Evolutionary conservation across 768 basidiomycete genomes (phyloP).

Genomic region (Cubamyces lactineus): DNA sequence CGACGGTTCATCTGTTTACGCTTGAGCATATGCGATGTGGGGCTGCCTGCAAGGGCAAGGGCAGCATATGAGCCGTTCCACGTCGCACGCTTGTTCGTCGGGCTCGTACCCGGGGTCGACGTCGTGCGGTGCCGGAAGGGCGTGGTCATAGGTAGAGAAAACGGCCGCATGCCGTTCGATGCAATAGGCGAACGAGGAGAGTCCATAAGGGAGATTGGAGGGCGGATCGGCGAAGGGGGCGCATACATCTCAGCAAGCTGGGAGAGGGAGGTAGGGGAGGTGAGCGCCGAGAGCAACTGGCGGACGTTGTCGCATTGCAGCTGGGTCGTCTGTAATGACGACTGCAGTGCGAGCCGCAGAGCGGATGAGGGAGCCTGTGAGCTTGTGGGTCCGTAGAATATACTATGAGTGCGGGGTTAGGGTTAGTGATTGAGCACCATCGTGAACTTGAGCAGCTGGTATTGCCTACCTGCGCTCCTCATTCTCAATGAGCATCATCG

Average conservation of each 20-base stretch:
- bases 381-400: conserved; percentile 46
- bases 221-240: conserved; percentile 62
- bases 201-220: conserved; percentile 35
- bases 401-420: conserved; percentile 25
- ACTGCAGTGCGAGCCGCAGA: conserved; percentile 73
- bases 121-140: conserved; percentile 29
- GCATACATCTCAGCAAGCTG: conserved; percentile 90
- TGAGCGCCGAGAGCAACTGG: conserved; percentile 75
- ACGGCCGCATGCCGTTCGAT: conserved; percentile 38
- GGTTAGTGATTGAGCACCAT: conserved; percentile 1
- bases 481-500: conserved; percentile 63
- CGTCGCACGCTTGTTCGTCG: conserved; percentile 59
- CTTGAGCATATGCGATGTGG: conserved; percentile 46
- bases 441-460: conserved; percentile 1
- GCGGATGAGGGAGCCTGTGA: conserved; percentile 53
- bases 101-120: conserved; percentile 32
- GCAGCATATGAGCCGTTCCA: conserved; percentile 74
- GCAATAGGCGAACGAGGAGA: conserved; percentile 33
- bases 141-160: conserved; percentile 41
- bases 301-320: conserved; percentile 83
- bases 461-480: conserved; percentile 66
- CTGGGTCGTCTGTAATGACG: conserved; percentile 75
- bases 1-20: conserved; percentile 53
- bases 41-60: conserved; percentile 51
- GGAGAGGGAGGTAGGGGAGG: conserved; percentile 68